phyloP scores from a whole-genome alignment of 495 filamentous ascomycete genomes.

The Neurospora pannonica region DNA sequence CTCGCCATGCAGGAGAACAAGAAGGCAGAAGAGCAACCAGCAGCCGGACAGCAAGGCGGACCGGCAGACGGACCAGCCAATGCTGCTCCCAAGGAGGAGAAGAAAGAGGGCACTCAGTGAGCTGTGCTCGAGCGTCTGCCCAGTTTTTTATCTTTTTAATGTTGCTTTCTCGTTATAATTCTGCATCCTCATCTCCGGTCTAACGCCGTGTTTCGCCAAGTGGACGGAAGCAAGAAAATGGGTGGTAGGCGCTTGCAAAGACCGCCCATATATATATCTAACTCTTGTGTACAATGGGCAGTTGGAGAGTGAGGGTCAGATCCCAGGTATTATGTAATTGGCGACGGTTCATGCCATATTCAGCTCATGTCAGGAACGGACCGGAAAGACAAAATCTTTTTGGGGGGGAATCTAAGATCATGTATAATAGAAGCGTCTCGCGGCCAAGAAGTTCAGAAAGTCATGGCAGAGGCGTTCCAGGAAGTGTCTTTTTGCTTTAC shows the following conservation, averaged over 20 bases:
- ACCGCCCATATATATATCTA: neutral
- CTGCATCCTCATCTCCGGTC: neutral
- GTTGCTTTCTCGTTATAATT: neutral
- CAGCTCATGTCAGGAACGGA: neutral
- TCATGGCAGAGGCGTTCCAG: constrained; percentile 18
- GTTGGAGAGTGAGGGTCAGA: constrained; percentile 1
- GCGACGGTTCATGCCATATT: neutral
- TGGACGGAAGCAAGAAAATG: neutral
- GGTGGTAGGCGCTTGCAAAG: neutral
- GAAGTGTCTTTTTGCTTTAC: neutral
- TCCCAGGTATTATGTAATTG: neutral
- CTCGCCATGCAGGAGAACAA: constrained; percentile 47
- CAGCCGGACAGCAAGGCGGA: constrained; percentile 6
- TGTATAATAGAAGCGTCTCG: constrained; percentile 7
- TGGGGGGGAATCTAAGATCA: constrained; percentile 5
- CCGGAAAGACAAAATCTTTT: constrained; percentile 7
- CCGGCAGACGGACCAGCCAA: neutral
- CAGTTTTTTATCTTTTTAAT: neutral
- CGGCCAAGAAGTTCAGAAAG: constrained; percentile 1
- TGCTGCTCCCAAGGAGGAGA: constrained; percentile 5
- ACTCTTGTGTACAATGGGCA: neutral
- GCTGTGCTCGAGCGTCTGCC: neutral
- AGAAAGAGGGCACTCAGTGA: neutral
- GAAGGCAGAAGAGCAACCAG: constrained; percentile 13
- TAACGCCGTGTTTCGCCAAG: neutral